Evolutionary conservation across 257 asterid genomes (phyloP).

Genomic region (Cynanchum wilfordii): DNA sequence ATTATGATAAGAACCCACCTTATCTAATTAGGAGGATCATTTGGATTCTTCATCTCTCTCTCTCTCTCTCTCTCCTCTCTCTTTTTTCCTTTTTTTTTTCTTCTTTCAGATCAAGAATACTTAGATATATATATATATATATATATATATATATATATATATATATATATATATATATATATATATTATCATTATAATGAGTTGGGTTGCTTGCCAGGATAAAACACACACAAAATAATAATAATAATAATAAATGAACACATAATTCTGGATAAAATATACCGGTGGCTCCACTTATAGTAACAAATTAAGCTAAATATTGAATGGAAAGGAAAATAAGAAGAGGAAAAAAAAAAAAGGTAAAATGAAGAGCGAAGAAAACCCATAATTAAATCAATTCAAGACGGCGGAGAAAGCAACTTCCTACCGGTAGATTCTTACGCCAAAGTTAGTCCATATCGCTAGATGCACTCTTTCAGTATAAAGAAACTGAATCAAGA

Average conservation of each 20-base stretch:
- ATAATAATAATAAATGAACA: slow-evolving; percentile 5
- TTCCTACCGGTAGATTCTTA: slow-evolving; percentile 35
- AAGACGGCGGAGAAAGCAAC: slow-evolving; percentile 53
- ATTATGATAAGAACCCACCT: neutral
- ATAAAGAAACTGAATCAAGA: neutral
- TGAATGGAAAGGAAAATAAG: neutral
- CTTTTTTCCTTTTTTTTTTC: too few species aligned
- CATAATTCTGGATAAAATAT: slow-evolving; percentile 2
- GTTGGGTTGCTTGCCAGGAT: slow-evolving; percentile 14
- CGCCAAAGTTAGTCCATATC: slow-evolving; percentile 26
- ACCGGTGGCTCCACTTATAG: neutral
- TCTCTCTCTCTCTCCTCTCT: neutral
- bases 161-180: too few species aligned
- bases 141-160: too few species aligned
- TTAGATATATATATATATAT: too few species aligned
- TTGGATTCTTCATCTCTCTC: neutral
- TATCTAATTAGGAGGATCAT: neutral
- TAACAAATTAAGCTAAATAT: neutral
- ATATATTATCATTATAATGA: neutral
- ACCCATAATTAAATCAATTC: slow-evolving; percentile 4
- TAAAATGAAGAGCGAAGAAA: too few species aligned
- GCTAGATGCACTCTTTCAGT: slow-evolving; percentile 13
- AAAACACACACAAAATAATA: neutral
- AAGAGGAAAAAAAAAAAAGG: too few species aligned
- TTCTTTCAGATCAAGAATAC: too few species aligned